A percentile compares a stretch with the other conserved stretches of the same genome.
phyloP scores from a whole-genome alignment of 495 filamentous ascomycete genomes.

The Penicillium malachiteum region DNA sequence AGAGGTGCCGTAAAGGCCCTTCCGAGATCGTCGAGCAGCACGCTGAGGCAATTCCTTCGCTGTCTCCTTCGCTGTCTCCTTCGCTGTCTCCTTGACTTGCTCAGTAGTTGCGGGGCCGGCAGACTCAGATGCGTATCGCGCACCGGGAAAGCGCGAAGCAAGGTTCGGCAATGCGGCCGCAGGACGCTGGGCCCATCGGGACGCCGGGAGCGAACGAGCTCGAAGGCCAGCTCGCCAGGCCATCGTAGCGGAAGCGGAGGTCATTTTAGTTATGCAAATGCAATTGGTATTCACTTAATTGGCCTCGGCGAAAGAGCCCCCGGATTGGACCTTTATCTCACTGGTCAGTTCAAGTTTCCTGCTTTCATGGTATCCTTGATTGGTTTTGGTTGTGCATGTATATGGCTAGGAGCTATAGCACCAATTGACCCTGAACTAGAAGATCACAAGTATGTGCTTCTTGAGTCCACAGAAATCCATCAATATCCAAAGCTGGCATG shows the following conservation, averaged over 20 bases:
- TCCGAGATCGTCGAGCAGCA: constrained; percentile 35
- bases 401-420: not conserved
- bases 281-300: constrained; percentile 12
- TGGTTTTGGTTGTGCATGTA: not conserved
- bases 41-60: constrained; percentile 37
- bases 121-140: constrained; percentile 35
- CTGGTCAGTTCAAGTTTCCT: constrained; percentile 4
- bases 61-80: constrained; percentile 23
- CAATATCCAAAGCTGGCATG: not conserved
- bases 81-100: constrained; percentile 9
- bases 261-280: constrained; percentile 17
- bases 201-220: constrained; percentile 28
- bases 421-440: not conserved
- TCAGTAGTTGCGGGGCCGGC: constrained; percentile 11
- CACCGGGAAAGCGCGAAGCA: constrained; percentile 13
- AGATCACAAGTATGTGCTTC: not conserved
- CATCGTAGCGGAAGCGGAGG: constrained; percentile 23
- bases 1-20: constrained; percentile 55
- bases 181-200: constrained; percentile 26
- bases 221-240: constrained; percentile 31
- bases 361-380: not conserved
- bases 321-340: constrained; percentile 17
- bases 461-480: not conserved
- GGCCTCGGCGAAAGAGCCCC: constrained; percentile 17
- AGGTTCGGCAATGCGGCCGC: constrained; percentile 17